phyloP scores from a whole-genome alignment of 2,329 filamentous ascomycete species.

The Corniculantispora saksenae region DNA sequence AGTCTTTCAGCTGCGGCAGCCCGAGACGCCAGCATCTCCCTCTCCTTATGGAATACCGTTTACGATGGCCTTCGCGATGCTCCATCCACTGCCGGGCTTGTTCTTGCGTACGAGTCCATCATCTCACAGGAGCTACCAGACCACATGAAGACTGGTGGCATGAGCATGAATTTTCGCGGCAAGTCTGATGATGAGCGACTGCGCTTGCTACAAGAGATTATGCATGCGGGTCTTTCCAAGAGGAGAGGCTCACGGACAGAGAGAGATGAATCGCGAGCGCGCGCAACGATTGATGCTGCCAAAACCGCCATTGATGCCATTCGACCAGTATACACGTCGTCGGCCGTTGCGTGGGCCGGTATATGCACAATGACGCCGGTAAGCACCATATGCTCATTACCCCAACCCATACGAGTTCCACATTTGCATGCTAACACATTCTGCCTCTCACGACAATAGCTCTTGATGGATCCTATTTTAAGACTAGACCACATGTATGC shows the following conservation, averaged over 20 bases:
- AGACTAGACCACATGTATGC: slow-evolving; percentile 31
- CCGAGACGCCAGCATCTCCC: slow-evolving; percentile 25
- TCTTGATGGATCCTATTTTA: slow-evolving; percentile 38
- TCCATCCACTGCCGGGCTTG: slow-evolving; percentile 31
- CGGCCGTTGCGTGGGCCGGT: slow-evolving; percentile 38
- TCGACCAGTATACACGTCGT: slow-evolving; percentile 29
- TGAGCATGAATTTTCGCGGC: slow-evolving; percentile 28
- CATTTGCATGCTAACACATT: neutral
- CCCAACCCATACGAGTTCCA: neutral
- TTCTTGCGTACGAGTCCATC: slow-evolving; percentile 39
- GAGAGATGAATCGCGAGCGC: slow-evolving; percentile 31
- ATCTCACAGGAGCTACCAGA: slow-evolving; percentile 37
- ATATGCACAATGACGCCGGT: slow-evolving; percentile 41
- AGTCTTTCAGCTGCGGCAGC: neutral
- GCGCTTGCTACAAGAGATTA: slow-evolving; percentile 33
- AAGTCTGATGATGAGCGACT: slow-evolving; percentile 29
- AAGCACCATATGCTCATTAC: slow-evolving; percentile 14
- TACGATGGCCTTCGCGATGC: slow-evolving; percentile 36
- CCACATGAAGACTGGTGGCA: slow-evolving; percentile 31
- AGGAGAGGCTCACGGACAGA: slow-evolving; percentile 28
- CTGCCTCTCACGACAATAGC: slow-evolving; percentile 23
- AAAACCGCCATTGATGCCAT: slow-evolving; percentile 31
- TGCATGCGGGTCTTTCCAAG: slow-evolving; percentile 32
- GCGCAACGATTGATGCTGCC: slow-evolving; percentile 30
- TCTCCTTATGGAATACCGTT: slow-evolving; percentile 37